These are phyloP conservation scores for Fusarium mundagurra DNA, from an alignment of 2,329 filamentous ascomycete species.

Conservation along the genomic window DNA sequence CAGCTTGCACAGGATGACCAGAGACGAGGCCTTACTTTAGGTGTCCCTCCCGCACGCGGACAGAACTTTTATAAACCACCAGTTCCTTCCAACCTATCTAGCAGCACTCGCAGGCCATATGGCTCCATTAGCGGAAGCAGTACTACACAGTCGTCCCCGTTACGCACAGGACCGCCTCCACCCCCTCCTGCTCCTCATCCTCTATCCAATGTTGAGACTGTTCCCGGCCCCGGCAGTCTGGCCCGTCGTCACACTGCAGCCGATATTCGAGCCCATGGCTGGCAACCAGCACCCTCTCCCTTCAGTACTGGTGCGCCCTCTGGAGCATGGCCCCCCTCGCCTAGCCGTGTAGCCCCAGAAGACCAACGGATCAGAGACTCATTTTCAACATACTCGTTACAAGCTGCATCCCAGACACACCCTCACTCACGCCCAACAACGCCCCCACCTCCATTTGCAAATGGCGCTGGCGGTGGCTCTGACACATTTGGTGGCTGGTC, in stretches of 20 bases:
- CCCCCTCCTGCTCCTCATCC: conserved; percentile 73
- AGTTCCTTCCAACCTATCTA: conserved; percentile 82
- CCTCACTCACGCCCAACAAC: conserved; percentile 66
- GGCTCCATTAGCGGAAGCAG: conserved; percentile 84
- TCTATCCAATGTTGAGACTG: conserved; percentile 68
- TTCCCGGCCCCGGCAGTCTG: conserved; percentile 75
- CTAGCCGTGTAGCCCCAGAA: conserved; percentile 59
- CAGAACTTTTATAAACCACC: conserved; percentile 77
- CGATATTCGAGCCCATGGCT: conserved; percentile 90
- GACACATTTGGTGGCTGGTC: conserved; percentile 66
- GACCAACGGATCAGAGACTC: conserved; percentile 68
- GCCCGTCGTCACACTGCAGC: conserved; percentile 91
- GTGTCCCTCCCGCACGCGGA: conserved; percentile 67
- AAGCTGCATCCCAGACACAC: conserved; percentile 52
- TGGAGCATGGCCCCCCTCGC: conserved; percentile 65
- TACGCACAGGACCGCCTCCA: conserved; percentile 74
- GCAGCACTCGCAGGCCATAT: conserved; percentile 80
- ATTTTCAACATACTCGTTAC: conserved; percentile 64
- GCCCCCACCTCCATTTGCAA: conserved; percentile 60
- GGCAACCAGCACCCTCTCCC: conserved; percentile 72
- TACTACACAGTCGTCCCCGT: conserved; percentile 73
- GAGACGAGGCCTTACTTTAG: conserved; percentile 76
- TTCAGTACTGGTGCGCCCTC: conserved; percentile 67
- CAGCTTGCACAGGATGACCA: conserved; percentile 88
- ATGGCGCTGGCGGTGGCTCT: conserved; percentile 50